Conservation (phyloP, 192 early-diverging fungal species). For the Coemansia sp. region DNA sequence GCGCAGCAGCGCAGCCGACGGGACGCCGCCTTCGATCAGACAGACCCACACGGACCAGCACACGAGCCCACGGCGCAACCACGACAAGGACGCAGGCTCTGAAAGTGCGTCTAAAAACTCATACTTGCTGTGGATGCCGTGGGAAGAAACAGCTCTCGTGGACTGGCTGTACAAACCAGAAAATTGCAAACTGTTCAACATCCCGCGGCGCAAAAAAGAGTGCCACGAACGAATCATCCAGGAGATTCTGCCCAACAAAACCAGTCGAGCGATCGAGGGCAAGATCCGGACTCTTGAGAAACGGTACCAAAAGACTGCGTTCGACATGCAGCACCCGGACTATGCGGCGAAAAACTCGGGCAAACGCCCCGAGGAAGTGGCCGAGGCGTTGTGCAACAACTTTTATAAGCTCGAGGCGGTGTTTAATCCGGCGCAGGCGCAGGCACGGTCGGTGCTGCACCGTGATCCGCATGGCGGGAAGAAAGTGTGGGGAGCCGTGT, state of each 20-base stretch:
- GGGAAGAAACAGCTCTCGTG: conserved; percentile 45
- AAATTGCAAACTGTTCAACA: conserved; percentile 51
- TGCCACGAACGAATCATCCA: conserved; percentile 53
- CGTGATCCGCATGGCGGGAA: neutral
- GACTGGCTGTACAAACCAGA: conserved; percentile 51
- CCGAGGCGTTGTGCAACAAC: conserved; percentile 38
- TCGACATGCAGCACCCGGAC: conserved; percentile 30
- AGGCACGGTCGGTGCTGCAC: conserved; percentile 9
- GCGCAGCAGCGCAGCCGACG: conserved; percentile 3
- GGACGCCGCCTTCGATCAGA: conserved; percentile 34
- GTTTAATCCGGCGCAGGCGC: conserved; percentile 30
- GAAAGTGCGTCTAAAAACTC: conserved; percentile 22
- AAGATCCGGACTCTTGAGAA: conserved; percentile 54
- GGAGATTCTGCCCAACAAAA: conserved; percentile 46
- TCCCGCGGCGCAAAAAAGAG: conserved; percentile 52
- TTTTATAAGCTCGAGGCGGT: conserved; percentile 47
- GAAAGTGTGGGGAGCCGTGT: neutral
- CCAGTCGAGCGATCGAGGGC: conserved; percentile 53
- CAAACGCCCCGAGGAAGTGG: conserved; percentile 42
- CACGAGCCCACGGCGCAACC: neutral
- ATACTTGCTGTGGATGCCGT: conserved; percentile 49
- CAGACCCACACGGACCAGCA: conserved; percentile 31
- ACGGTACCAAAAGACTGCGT: conserved; percentile 35
- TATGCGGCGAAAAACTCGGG: conserved; percentile 35
- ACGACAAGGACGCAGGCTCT: neutral